Base-by-base conservation (phyloP, 495 filamentous ascomycete species). In the Letharia columbiana region DNA sequence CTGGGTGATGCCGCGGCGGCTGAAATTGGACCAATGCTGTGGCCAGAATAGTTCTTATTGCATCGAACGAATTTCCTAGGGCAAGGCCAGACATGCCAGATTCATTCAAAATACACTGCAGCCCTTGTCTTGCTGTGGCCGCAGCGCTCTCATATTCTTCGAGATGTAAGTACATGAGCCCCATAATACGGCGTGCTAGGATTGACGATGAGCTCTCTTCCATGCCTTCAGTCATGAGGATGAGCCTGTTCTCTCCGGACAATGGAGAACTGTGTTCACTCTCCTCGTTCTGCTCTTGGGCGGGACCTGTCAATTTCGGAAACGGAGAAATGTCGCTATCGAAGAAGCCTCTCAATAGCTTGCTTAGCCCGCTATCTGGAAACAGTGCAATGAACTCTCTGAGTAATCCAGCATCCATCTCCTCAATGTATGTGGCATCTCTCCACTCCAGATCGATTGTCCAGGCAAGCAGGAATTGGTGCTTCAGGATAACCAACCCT, bases 401-500 rank as follows among this genome's bases (percentile, higher is more conserved):
- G 9, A 98, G 77, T 49, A 93, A 77, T 44, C 83, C 82, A 65
- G 83, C 80, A 71, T 98, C 92, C 80, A 87, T 88, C 37, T 92
- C 80, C 2, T 78, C 79, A 67, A 89, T 82, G 41, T 81, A 82
- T 69, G 91, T 85, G 50, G 87, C 78, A 75, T 96, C 91, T 69
- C 88, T 83, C 91, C 94, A 97, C 71, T 97, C 90, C 50, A 98
- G 80, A 40, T 87, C 83, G 67, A 96, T 88, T 64, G 87, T 86
- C 94, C 94, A 98, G 4, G 94, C 94, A 33, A 95, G 79, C 65
- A 88, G 84, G 75, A 89, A 97, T 1, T 91, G 91, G 72, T 96
- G 91, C 68, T 93, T 92, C 73, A 98, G 90, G 68, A 97, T 92
- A 60, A 98, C 93, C 86, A 98, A 91, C 64, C 91, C 94, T 57